phyloP scores from a whole-genome alignment of 805 yeast species.

The Debaryomyces maramus region DNA sequence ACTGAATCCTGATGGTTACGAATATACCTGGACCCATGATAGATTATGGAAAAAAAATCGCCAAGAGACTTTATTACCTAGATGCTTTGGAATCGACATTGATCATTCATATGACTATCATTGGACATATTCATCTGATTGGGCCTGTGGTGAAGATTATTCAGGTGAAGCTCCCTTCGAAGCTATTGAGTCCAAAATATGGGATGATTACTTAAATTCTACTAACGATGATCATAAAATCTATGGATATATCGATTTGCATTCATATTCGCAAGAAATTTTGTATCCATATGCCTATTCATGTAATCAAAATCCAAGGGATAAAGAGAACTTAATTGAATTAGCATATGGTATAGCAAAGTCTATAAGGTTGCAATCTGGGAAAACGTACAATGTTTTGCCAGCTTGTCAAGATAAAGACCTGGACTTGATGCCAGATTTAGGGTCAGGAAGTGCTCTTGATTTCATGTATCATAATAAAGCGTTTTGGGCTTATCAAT shows the following conservation, averaged over 20 bases:
- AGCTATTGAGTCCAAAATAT: slow-evolving; percentile 39
- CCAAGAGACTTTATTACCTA: slow-evolving; percentile 62
- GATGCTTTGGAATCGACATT: slow-evolving; percentile 81
- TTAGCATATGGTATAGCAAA: slow-evolving; percentile 79
- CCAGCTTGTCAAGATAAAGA: slow-evolving; percentile 82
- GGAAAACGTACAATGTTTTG: slow-evolving; percentile 64
- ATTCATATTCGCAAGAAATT: slow-evolving; percentile 82
- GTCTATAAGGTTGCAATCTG: slow-evolving; percentile 63
- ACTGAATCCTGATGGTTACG: slow-evolving; percentile 90
- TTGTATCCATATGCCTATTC: slow-evolving; percentile 82
- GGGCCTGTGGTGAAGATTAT: slow-evolving; percentile 83
- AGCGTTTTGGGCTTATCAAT: slow-evolving; percentile 82
- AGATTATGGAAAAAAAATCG: slow-evolving; percentile 88
- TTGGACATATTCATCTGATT: slow-evolving; percentile 59
- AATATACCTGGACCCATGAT: slow-evolving; percentile 75
- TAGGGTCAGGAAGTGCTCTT: slow-evolving; percentile 77
- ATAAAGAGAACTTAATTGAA: slow-evolving; percentile 77
- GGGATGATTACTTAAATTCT: slow-evolving; percentile 38
- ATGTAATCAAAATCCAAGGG: slow-evolving; percentile 72
- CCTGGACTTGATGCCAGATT: slow-evolving; percentile 67
- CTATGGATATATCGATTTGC: slow-evolving; percentile 78
- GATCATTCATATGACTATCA: slow-evolving; percentile 81
- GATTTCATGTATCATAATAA: slow-evolving; percentile 83
- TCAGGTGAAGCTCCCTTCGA: slow-evolving; percentile 73
- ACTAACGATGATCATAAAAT: slow-evolving; percentile 58